Evolutionary conservation across 1,284 basidiomycete species (phyloP), one percentile per base, ranked within the genome.

Genomic region (Salmacisia buchloeana): DNA sequence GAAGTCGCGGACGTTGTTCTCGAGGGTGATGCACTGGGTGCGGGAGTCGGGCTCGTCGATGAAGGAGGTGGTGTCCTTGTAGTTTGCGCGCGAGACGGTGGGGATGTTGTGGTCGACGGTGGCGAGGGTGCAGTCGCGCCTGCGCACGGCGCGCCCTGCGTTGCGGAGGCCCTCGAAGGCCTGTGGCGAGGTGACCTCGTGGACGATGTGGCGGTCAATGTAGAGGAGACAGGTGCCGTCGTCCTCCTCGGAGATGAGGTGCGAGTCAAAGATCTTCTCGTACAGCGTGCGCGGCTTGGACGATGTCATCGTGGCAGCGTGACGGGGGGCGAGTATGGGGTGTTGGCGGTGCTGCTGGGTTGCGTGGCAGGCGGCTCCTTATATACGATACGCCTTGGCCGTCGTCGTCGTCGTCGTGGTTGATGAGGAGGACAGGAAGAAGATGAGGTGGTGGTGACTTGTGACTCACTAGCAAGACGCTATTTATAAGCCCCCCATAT

Each of bases 51-150:
- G 64, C 64, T 78, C 71, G 58, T 73, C 67, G 64, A 78, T 73
- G 61, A 78, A 78, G 25, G 74, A 66, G 61, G 72, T 72, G 5
- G 76, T 77, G 68, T 78, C 72, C 61, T 68, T 69, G 72, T 75
- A 77, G 21, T 67, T 43, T 54, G 75, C 74, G 60, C 77, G 74
- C 34, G 66, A 68, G 60, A 68, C 67, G n/a, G 77, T 79, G 36
- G 77, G 77, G 61, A 79, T 77, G 64, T 76, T 77, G 74, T 79
- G 77, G 63, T 79, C 77, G 33, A 79, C 74, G 38, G 77, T 79
- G 58, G 76, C 77, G 38, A 79, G 72, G 21, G 76, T 79, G 71
- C 74, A 78, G 66, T 79, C 77, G 27, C 72, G 68, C 25, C 76
- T 64, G 45, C 76, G 75, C 33, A 78, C 76, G 23, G 60, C 62